Evolutionary conservation across 108 stramenopile genomes (phyloP).

Genomic region (Fistulifera solaris): DNA sequence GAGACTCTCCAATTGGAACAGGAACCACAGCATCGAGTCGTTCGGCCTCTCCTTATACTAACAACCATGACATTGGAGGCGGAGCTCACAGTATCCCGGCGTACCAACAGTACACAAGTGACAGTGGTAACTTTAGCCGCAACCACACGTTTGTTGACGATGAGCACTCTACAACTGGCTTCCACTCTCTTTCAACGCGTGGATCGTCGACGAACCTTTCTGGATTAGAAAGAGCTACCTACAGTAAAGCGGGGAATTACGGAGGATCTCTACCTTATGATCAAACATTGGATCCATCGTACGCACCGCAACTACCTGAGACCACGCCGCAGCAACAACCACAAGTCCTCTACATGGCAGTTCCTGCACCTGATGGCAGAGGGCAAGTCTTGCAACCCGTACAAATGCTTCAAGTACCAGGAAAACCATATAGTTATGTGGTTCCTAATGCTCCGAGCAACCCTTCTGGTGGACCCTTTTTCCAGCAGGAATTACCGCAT

Average conservation of each 20-base stretch:
- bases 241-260: no score
- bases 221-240: no score
- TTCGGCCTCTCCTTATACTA: constrained; percentile 38
- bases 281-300: no score
- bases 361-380: constrained; percentile 79
- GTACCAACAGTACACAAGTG: constrained; percentile 22
- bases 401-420: constrained; percentile 50
- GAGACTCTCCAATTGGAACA: constrained; percentile 11
- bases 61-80: not conserved
- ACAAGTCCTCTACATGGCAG: constrained; percentile 87
- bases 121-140: not conserved
- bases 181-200: no score
- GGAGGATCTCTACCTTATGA: no score
- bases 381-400: constrained; percentile 75
- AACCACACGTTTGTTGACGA: no score
- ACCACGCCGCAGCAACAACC: constrained; percentile 17
- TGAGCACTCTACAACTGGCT: no score
- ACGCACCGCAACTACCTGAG: not conserved
- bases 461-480: not conserved
- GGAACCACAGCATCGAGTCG: constrained; percentile 43
- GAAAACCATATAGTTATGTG: constrained; percentile 34
- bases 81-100: constrained; percentile 1
- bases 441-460: constrained; percentile 21
- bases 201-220: no score
- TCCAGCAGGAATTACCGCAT: not conserved